phyloP scores from a whole-genome alignment of 805 yeast genomes.

The Lachancea kluyveri region DNA sequence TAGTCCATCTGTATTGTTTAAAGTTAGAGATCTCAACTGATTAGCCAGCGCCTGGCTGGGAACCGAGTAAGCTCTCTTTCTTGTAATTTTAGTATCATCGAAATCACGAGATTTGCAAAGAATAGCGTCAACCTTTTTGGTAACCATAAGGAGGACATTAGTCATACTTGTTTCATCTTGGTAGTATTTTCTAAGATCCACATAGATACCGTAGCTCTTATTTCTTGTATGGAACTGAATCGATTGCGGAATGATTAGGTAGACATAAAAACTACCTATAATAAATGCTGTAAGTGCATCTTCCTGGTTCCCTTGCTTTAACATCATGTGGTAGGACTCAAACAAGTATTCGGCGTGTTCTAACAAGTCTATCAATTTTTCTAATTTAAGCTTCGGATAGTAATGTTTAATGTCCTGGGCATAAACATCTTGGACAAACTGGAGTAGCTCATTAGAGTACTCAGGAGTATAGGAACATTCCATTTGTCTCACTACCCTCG shows the following conservation, averaged over 20 bases:
- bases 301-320: constrained; percentile 15
- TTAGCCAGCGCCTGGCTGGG: constrained; percentile 10
- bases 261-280: constrained; percentile 34
- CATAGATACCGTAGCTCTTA: constrained; percentile 34
- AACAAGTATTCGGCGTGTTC: constrained; percentile 33
- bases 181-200: constrained; percentile 30
- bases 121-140: constrained; percentile 27
- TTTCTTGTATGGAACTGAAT: constrained; percentile 37
- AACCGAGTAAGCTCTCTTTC: constrained; percentile 31
- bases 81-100: constrained; percentile 11
- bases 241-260: constrained; percentile 34
- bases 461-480: constrained; percentile 31
- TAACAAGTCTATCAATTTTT: constrained; percentile 32
- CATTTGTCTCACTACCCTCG: no score
- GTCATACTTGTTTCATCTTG: constrained; percentile 35
- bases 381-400: constrained; percentile 28
- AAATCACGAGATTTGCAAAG: constrained; percentile 16
- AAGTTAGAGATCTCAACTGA: constrained; percentile 5
- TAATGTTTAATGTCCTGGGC: constrained; percentile 30
- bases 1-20: constrained; percentile 2
- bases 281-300: constrained; percentile 31
- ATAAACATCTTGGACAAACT: constrained; percentile 27
- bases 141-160: constrained; percentile 33
- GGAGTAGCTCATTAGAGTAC: constrained; percentile 33
- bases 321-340: constrained; percentile 26